These are phyloP conservation scores for Spongispora temasekensis DNA, from an alignment of 1,284 basidiomycete genomes.

Conservation along the genomic window DNA sequence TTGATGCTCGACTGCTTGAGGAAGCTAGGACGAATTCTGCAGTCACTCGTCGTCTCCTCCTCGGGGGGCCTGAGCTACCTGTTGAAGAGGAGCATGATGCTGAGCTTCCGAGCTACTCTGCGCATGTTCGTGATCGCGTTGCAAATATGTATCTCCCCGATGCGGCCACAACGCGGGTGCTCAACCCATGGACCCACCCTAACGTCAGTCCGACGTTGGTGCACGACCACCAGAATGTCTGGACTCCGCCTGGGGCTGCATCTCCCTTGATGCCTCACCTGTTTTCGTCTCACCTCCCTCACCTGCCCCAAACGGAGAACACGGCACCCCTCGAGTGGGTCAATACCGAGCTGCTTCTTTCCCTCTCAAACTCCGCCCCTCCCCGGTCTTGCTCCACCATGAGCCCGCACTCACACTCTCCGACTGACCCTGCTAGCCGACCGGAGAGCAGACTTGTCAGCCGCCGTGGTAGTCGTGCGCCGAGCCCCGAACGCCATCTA, in stretches of 20 bases:
- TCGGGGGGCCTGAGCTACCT: constrained; percentile 40
- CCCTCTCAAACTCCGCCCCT: constrained; percentile 46
- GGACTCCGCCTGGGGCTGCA: constrained; percentile 32
- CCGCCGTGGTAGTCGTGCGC: constrained; percentile 48
- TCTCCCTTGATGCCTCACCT: constrained; percentile 41
- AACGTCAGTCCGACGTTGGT: constrained; percentile 33
- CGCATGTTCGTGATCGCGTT: constrained; percentile 88
- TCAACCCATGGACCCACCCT: constrained; percentile 57
- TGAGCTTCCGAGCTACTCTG: constrained; percentile 83
- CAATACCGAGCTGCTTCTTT: constrained; percentile 78
- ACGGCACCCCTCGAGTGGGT: constrained; percentile 70
- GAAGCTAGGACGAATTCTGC: constrained; percentile 75
- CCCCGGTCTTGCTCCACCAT: constrained; percentile 22
- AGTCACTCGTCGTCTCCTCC: constrained; percentile 63
- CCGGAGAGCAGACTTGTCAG: constrained; percentile 44
- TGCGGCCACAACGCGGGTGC: constrained; percentile 61
- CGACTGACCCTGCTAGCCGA: constrained; percentile 28
- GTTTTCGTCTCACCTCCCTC: constrained; percentile 45
- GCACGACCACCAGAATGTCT: constrained; percentile 28
- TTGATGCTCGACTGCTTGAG: constrained; percentile 70
- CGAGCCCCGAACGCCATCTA: constrained; percentile 48
- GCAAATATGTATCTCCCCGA: constrained; percentile 77
- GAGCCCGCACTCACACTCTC: constrained; percentile 17
- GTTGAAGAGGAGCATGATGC: constrained; percentile 58
- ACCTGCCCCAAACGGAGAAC: constrained; percentile 42